Evolutionary conservation across 805 yeast species (phyloP), one percentile per base, ranked within the genome.

Genomic region (Zygosaccharomyces pseudorouxii): DNA sequence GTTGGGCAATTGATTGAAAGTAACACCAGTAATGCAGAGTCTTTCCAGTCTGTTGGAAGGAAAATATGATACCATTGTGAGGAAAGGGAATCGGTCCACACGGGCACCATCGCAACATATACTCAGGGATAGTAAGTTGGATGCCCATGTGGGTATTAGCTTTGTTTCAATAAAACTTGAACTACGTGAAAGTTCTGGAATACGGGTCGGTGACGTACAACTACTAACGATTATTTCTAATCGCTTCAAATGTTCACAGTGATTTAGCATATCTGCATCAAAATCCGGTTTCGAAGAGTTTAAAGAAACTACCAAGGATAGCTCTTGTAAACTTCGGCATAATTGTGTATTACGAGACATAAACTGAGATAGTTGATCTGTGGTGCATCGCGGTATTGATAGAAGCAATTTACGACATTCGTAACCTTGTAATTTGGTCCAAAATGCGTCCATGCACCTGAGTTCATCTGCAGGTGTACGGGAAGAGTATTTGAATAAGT

Each of bases 381-480:
- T 56, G 1, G 56, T 53, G n/a, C 54, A 42, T 36, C 56, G 56
- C 9, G 63, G 61, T 6, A 58, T 37, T 3, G 59, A 41, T 12
- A 62, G 33, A 3, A 58, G 42, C 5, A 63, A 38, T 30, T 46
- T 57, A 28, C 51, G 41, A 20, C 55, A 42, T 2, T 37, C 25
- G 22, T 50, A 45, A 19, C 54, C 51, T 31, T 48, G 54, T 20
- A 57, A 23, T 9, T 41, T 44, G 5, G 48, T 38, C 5, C 56
- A 47, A 3, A 64, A 46, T 3, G 42, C 16, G 25, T 53, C 46
- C 5, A 55, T 20, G 7, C 58, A 47, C 38, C 52, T 60, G 1
- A 43, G 30, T 28, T 65, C 69, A n/a, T 59, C 67, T 0, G 60
- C 48, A 6, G 59, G 38, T 2, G 49, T 29, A 25, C 51, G 55